A percentile compares a stretch with the other conserved stretches of the same genome.
Conservation (phyloP, 2,329 filamentous ascomycete genomes). For the Penicillium sp. region DNA sequence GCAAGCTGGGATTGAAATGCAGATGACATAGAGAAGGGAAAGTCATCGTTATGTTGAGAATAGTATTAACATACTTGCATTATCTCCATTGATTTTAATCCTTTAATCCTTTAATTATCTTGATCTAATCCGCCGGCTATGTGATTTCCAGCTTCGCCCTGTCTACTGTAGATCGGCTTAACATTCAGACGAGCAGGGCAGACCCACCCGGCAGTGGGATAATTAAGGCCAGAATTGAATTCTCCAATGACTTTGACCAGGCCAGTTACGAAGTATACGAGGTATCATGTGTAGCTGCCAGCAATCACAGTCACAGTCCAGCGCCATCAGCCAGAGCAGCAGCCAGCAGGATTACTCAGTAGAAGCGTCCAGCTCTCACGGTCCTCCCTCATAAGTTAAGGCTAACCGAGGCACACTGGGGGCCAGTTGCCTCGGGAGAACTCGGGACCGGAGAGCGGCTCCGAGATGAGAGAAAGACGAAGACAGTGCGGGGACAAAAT, state of each 20-base stretch:
- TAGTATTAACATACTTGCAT: no score
- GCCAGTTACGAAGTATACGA: conserved; percentile 23
- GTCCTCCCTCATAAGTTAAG: not conserved
- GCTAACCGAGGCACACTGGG: conserved; percentile 18
- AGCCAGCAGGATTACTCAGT: conserved; percentile 7
- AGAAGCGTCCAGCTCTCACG: not conserved
- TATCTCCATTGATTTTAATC: no score
- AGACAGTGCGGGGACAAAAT: conserved; percentile 3
- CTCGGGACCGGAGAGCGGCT: conserved; percentile 17
- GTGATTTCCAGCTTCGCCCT: not conserved
- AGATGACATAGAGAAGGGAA: conserved; percentile 8
- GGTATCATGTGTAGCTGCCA: conserved; percentile 21
- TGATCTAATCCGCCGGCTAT: not conserved
- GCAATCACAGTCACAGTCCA: no score
- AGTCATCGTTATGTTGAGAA: conserved; percentile 7
- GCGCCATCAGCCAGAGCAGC: no score
- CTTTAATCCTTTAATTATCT: no score
- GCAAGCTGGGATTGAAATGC: conserved; percentile 20
- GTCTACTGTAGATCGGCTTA: not conserved
- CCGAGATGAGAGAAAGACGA: conserved; percentile 8
- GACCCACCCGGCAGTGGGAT: conserved; percentile 8
- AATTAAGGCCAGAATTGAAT: conserved; percentile 19
- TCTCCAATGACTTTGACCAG: conserved; percentile 20
- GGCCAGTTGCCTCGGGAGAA: conserved; percentile 24
- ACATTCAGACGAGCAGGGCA: not conserved